Percentiles rank a stretch among this genome's conserved stretches.
Conservation (phyloP, 164 flowering plant genomes). For the Piper betle region DNA sequence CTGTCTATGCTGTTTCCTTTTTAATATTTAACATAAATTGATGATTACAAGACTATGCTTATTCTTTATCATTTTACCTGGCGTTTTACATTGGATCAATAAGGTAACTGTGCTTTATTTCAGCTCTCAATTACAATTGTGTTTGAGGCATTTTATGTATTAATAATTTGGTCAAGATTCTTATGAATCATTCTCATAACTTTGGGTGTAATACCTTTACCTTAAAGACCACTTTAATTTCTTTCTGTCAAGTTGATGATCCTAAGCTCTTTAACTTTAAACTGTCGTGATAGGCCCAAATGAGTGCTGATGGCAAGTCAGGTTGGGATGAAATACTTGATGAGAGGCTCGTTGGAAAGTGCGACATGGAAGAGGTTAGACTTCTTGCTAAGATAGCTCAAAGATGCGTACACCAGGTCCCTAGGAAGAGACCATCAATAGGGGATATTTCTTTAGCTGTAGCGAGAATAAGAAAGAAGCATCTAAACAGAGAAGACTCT, state of each 20-base stretch:
- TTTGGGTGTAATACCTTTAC: neutral
- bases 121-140: no score
- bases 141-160: no score
- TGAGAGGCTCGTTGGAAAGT: slow-evolving; percentile 48
- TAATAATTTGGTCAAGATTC: no score
- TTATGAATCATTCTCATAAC: neutral
- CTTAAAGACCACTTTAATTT: no score
- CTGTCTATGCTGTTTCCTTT: neutral
- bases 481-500: slow-evolving; percentile 37
- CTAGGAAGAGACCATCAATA: slow-evolving; percentile 73
- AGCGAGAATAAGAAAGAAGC: slow-evolving; percentile 43
- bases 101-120: no score
- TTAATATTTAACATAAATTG: neutral
- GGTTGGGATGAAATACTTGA: slow-evolving; percentile 89
- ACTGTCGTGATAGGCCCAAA: slow-evolving; percentile 42
- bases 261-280: neutral
- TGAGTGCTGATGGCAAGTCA: slow-evolving; percentile 51
- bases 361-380: slow-evolving; percentile 59
- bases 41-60: neutral
- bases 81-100: no score
- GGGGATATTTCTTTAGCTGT: slow-evolving; percentile 71
- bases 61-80: no score
- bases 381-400: slow-evolving; percentile 57
- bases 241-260: neutral
- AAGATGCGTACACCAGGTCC: slow-evolving; percentile 60